Evolutionary conservation across 768 basidiomycete genomes (phyloP).

Genomic region (Albatrellus ellisii): DNA sequence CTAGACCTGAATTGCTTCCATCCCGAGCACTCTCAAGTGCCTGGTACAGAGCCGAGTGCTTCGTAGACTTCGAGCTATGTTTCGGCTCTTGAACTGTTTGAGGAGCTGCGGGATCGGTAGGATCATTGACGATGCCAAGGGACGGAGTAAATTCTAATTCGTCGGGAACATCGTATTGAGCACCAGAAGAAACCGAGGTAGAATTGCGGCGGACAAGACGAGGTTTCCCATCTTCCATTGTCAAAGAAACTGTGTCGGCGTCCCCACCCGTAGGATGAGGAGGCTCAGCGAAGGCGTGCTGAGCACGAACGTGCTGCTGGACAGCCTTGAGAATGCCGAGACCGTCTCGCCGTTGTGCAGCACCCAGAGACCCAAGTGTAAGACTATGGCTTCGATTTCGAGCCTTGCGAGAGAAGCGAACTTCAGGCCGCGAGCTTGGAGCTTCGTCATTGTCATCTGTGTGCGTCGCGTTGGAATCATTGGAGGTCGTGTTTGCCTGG

Average conservation of each 20-base stretch:
- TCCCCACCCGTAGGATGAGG: constrained; percentile 3
- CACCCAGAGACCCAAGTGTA: constrained; percentile 31
- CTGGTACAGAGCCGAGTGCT: too few relatives aligned
- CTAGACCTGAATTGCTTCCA: constrained; percentile 14
- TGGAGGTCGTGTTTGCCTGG: constrained; percentile 51
- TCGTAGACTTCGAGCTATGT: too few relatives aligned
- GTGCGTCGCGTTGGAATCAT: constrained; percentile 33
- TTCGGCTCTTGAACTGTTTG: not conserved
- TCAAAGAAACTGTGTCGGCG: constrained; percentile 11
- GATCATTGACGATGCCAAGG: not conserved
- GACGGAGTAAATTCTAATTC: constrained; percentile 6
- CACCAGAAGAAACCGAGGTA: constrained; percentile 15
- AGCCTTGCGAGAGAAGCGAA: constrained; percentile 19
- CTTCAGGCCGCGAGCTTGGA: too few relatives aligned
- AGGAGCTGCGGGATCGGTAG: not conserved
- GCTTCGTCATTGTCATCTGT: constrained; percentile 49
- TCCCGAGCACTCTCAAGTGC: not conserved
- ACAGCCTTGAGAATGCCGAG: constrained; percentile 51
- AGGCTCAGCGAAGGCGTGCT: constrained; percentile 35
- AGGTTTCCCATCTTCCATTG: constrained; percentile 15
- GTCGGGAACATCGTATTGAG: constrained; percentile 9
- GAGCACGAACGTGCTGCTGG: constrained; percentile 47
- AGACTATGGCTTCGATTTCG: constrained; percentile 51
- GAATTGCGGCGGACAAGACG: constrained; percentile 35
- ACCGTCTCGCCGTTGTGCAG: constrained; percentile 22